These are phyloP conservation scores for Penicillium sclerotiorum DNA, from an alignment of 2,329 filamentous ascomycete species.

Conservation along the genomic window DNA sequence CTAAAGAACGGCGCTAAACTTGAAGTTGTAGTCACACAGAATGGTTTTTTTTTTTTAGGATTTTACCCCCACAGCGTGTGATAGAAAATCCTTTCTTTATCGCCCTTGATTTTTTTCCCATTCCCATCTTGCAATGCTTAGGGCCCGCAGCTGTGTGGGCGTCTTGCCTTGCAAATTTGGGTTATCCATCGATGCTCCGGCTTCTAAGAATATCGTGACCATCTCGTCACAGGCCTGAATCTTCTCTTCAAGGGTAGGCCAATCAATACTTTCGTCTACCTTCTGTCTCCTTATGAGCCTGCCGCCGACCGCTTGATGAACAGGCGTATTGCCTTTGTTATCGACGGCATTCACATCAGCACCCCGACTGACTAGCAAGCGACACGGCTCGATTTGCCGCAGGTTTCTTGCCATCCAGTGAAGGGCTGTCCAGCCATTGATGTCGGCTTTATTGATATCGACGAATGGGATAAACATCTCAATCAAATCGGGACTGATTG, in stretches of 20 bases:
- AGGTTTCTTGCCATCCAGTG: slow-evolving; percentile 4
- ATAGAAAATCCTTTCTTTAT: too few relatives aligned
- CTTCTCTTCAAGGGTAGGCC: slow-evolving; percentile 1
- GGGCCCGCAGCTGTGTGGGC: background rate
- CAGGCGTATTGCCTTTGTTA: slow-evolving; percentile 5
- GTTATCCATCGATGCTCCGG: slow-evolving; percentile 6
- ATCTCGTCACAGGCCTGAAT: slow-evolving; percentile 4
- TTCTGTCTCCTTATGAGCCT: background rate
- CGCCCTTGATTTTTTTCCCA: too few relatives aligned
- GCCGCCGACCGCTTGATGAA: slow-evolving; percentile 1
- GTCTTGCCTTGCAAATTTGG: slow-evolving; percentile 2
- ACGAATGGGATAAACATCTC: slow-evolving; percentile 1
- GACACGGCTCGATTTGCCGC: slow-evolving; percentile 6
- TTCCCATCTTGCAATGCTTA: background rate
- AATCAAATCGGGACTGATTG: slow-evolving; percentile 1
- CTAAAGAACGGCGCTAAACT: too few relatives aligned
- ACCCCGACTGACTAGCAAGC: slow-evolving; percentile 5
- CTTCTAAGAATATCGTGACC: slow-evolving; percentile 7
- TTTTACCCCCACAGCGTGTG: too few relatives aligned
- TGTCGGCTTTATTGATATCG: slow-evolving; percentile 6
- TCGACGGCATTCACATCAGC: slow-evolving; percentile 6
- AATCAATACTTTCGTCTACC: slow-evolving; percentile 1
- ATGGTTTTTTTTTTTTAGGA: too few relatives aligned
- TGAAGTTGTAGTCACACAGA: too few relatives aligned
- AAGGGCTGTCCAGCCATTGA: slow-evolving; percentile 4